Evolutionary conservation across 2,329 filamentous ascomycete species (phyloP), one percentile per base, ranked within the genome.

Genomic region (Albifimbria verrucaria): DNA sequence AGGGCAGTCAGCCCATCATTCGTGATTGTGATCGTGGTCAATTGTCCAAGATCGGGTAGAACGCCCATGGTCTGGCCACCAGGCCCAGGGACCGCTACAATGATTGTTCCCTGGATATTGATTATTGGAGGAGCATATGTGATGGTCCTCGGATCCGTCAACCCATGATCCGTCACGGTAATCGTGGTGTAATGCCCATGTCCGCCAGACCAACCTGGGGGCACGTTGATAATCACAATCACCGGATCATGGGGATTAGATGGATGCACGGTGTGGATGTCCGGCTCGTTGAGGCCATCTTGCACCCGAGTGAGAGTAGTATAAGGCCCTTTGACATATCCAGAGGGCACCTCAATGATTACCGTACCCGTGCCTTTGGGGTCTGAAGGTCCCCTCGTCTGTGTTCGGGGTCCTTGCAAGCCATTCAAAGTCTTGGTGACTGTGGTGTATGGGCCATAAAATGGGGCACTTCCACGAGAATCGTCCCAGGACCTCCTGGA

Each of bases 171-270:
- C 22, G 45, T 47, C 45, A 23, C 22, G 18, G 45, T 47, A 24
- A 47, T 47, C 17, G 45, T 47, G 45, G 24, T 18, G 24, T 47
- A 47, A 3, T 21, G n/a, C 12, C 25, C 18, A 36, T n/a, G 24
- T 4, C 6, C 46, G 15, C 22, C 18, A n/a, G 46, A 12, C 17
- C 45, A 3, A 5, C 24, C 12, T 12, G 22, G 15, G 24, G 45
- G 45, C 25, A 48, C 46, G 22, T n/a, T 26, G 12, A 48, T 26
- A 48, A 48, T 48, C 25, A 48, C 25, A 26, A 26, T 48, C 2
- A 24, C 46, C n/a, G 25, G 15, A 36, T 36, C 46, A 48, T 17
- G 25, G 3, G 46, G 25, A 9, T 48, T 36, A 10, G 46, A n/a
- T 11, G 46, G 46, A 9, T 24, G 18, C 11, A 32, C 21, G 7